Conservation (phyloP, 371 early-diverging fungal genomes). For the Mucor sp. region DNA sequence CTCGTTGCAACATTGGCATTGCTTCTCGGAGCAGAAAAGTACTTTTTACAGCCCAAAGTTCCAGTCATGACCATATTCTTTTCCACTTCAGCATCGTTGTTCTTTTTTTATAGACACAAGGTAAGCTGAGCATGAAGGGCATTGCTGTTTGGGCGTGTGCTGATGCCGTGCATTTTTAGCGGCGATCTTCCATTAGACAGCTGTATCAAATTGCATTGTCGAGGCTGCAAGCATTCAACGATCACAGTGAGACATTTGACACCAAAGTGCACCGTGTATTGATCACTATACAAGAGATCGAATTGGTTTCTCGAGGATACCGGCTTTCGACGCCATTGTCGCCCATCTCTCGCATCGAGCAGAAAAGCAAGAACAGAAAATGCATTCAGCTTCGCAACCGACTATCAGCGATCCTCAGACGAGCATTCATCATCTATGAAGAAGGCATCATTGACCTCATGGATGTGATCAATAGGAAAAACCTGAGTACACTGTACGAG, state of each 20-base stretch:
- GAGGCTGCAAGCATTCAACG: conserved; percentile 50
- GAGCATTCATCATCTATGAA: conserved; percentile 46
- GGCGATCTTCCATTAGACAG: conserved; percentile 52
- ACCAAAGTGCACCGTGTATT: conserved; percentile 62
- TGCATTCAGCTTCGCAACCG: conserved; percentile 45
- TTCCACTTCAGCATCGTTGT: conserved; percentile 35
- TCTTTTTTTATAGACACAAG: conserved; percentile 43
- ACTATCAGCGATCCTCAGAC: conserved; percentile 34
- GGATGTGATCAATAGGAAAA: conserved; percentile 35
- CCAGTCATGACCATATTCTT: conserved; percentile 30
- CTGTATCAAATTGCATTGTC: conserved; percentile 54
- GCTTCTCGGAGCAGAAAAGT: conserved; percentile 32
- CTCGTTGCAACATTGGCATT: conserved; percentile 17
- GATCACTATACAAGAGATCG: conserved; percentile 72
- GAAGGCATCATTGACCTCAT: conserved; percentile 45
- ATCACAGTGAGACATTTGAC: conserved; percentile 57
- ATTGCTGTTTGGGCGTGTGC: background rate
- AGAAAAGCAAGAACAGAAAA: conserved; percentile 54
- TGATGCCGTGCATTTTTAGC: conserved; percentile 25
- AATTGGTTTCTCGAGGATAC: conserved; percentile 73
- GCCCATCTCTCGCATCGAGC: conserved; percentile 71
- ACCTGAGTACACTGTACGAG: conserved; percentile 39
- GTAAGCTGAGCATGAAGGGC: conserved; percentile 20
- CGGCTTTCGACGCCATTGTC: conserved; percentile 64
- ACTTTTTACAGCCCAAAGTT: conserved; percentile 15